Evolutionary conservation across 192 early-diverging fungal species (phyloP), one percentile per base, ranked within the genome.

Genomic region (Backusella sp.): DNA sequence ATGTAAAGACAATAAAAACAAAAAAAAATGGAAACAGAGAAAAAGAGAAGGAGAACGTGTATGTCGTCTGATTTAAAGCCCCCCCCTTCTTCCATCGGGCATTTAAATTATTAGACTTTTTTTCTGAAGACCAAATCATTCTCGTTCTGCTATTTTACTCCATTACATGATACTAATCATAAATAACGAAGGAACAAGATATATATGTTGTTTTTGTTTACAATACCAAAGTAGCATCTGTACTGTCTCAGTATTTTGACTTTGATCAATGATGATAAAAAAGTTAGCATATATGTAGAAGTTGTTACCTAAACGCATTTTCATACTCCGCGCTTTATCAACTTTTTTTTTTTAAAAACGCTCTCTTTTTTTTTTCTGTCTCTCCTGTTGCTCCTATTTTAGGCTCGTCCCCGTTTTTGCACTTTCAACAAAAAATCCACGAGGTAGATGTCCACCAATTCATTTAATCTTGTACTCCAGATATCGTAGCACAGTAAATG

Each of bases 41-140:
- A 28, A 59, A 62, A 62, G 53, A 62, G 56, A 28, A 59, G 26
- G 56, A 28, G 56, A 62, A 62, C 56, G 56, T 62, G 56, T 62
- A 62, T 12, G 56, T 62, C 56, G 56, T 62, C 56, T 62, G 56
- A 62, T 62, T 62, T 62, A 62, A 62, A 62, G 56, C 56, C 56
- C 56, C 52, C 52, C 56, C 12, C 23, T 62, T 28, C 56, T 62
- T 62, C 56, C 56, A 14, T 62, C 56, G 56, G 56, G n/a, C 23
- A 62, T 62, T 62, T 62, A 62, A 62, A 26, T 28, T 5, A 62
- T 23, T 62, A 62, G 56, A 62, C 56, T 28, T 62, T 56, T 9
- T 8, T 59, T 59, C 28, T 32, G 30, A 56, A 56, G 2, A 56
- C 21, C 7, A 56, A 56, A 26, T 56, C 53, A 56, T 56, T 26